Base-by-base conservation (phyloP, 176 grass and related monocot genomes). In the Otatea glauca region DNA sequence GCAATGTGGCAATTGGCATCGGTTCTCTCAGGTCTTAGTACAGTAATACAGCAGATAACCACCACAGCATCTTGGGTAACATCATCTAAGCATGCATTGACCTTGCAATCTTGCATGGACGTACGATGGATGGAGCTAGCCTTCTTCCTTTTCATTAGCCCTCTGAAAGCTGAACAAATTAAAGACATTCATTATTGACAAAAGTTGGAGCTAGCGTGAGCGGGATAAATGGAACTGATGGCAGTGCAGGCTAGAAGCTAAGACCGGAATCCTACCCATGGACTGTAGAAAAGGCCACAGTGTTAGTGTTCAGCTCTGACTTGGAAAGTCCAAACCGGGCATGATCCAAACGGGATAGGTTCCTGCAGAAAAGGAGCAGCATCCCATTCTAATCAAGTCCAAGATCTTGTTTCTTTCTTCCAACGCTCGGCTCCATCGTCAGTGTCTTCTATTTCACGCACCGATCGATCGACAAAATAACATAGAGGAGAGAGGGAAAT, bases 151-250 rank as follows among this genome's bases (percentile, higher is more conserved):
- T 60, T 24, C 58, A 1, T 11, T 12, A 51, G 29, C 49, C 62
- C 15, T 27, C 35, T 49, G 54, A 83, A 37, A 37, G 1, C 3
- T 37, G 2, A 37, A 37, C 35, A 37, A 37, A 37, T 37, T 37
- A 37, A 37, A 37, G 35, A 37, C 35, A 37, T 54, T 61, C 55
- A 20, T 63, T 2, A 0, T 38, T 82, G 68, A 42, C 39, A 65
- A 41, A 83, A 75, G 59, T 9, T 54, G 54, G 10, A 6, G 35
- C 35, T 37, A 61, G n/a, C n/a, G 11, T n/a, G 59, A 27, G 23
- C 23, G 15, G 15, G 66, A 81, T 59, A 59, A 81, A 71, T 48
- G 32, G 6, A 84, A 4, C 70, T 18, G 80, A 21, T 61, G 44
- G 6, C 44, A 2, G 41, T 3, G 7, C 1, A 35, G 67, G 4